Base-by-base conservation (phyloP, 2,329 filamentous ascomycete genomes). In the Pochonia chlamydosporia region DNA sequence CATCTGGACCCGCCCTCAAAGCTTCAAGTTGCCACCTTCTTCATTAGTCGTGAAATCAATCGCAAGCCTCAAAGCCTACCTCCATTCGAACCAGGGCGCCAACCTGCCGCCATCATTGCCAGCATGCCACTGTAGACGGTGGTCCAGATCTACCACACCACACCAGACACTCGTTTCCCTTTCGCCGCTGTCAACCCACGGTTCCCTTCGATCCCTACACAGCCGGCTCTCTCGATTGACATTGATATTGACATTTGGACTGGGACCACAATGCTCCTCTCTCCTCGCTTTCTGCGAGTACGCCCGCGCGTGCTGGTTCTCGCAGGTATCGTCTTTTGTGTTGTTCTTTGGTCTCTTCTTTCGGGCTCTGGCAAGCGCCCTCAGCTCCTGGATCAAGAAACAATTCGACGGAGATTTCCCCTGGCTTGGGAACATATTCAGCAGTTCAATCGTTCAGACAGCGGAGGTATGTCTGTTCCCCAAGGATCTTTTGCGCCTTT, bases 371-470 rank as follows among this genome's bases (percentile, higher is more conserved):
- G 5, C 20, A 42, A 33, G 4, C 20, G 21, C 5, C 24, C 48
- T 11, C 39, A 30, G 11, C n/a, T 40, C 18, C 7, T 46, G 23
- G 20, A 10, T 8, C 10, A 43, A 13, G 45, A 24, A 26, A 31
- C 13, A n/a, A 40, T 52, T 18, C 35, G 47, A 28, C 45, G 33
- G 14, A 25, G 33, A 53, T 43, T 54, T 52, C 25, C 54, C 7
- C 13, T 55, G 28, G 49, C 52, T 7, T 57, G 55, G 55, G 43
- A 48, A 5, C 55, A 54, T 21, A 47, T 57, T 18, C 50, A 55
- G 25, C 35, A 47, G 14, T 53, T 44, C 5, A 51, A 53, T 16
- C 46, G 48, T 35, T 48, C 42, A 9, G 53, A 10, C 11, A 16
- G 54, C 16, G 55, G 55, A 48, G 54, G 55, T 57, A 44, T 42